Conservation (phyloP, 768 basidiomycete genomes). For the Leccinum truebloodii region DNA sequence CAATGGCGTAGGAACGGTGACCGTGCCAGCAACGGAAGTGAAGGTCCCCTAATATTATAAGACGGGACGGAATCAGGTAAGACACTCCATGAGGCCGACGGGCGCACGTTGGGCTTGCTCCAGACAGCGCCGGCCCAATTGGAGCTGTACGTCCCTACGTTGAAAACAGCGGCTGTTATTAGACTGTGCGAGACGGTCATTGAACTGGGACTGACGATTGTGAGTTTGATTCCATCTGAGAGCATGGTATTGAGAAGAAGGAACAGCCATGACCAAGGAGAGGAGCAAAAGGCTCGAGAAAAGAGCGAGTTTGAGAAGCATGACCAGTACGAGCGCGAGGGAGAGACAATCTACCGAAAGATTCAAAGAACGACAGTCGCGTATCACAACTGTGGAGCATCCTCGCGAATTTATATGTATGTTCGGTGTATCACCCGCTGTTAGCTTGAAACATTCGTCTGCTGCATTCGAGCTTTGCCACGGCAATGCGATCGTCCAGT, state of each 20-base stretch:
- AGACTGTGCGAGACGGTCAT: background rate
- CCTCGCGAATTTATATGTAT: background rate
- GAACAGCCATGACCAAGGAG: background rate
- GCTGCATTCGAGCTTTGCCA: background rate
- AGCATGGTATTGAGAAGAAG: background rate
- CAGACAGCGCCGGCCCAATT: slow-evolving; percentile 6
- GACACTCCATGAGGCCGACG: background rate
- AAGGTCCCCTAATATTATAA: slow-evolving; percentile 8
- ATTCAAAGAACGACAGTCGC: background rate
- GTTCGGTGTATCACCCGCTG: background rate
- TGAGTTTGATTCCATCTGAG: background rate
- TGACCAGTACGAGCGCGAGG: background rate
- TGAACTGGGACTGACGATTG: background rate
- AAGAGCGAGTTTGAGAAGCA: background rate
- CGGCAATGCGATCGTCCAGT: background rate
- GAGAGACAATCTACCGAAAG: background rate
- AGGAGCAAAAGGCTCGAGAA: background rate
- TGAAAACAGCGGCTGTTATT: background rate
- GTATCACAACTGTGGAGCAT: background rate
- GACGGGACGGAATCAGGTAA: background rate
- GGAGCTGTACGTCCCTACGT: background rate
- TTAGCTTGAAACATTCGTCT: background rate
- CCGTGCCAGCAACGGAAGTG: slow-evolving; percentile 1
- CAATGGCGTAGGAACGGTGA: background rate
- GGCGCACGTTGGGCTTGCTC: background rate